A percentile compares a stretch with the other conserved stretches of the same genome.
These are phyloP conservation scores for Claviceps quebecensis DNA, from an alignment of 2,329 filamentous ascomycete genomes.

Conservation along the genomic window DNA sequence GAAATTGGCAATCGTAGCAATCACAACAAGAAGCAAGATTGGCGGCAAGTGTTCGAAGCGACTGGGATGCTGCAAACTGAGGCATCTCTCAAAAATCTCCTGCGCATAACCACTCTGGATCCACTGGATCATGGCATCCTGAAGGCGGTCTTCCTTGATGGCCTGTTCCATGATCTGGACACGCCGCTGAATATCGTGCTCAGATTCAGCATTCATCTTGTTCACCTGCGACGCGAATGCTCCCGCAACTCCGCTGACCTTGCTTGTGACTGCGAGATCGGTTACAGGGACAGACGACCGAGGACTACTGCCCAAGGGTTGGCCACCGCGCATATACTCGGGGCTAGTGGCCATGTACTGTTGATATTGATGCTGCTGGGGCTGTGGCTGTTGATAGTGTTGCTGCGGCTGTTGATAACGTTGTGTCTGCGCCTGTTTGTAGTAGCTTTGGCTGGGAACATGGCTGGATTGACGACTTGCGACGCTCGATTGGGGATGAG, in stretches of 20 bases:
- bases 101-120: constrained; percentile 49
- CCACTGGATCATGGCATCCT: constrained; percentile 52
- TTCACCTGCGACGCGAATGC: constrained; percentile 22
- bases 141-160: constrained; percentile 46
- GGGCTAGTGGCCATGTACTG: constrained; percentile 20
- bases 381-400: constrained; percentile 9
- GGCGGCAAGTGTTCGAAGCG: constrained; percentile 43
- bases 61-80: constrained; percentile 22
- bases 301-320: constrained; percentile 19
- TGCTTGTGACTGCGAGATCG: constrained; percentile 18
- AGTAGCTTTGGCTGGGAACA: constrained; percentile 10
- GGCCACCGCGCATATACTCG: constrained; percentile 21
- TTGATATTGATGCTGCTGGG: constrained; percentile 12
- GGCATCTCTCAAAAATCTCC: constrained; percentile 42
- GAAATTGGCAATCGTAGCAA: constrained; percentile 47
- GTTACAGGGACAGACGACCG: constrained; percentile 14
- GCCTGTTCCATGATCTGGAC: constrained; percentile 46
- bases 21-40: constrained; percentile 49
- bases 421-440: constrained; percentile 8
- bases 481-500: constrained; percentile 16
- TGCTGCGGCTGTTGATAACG: not conserved
- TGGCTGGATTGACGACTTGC: constrained; percentile 22
- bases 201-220: constrained; percentile 20
- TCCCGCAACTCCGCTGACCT: constrained; percentile 20
- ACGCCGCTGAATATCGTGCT: constrained; percentile 37